Percentiles rank a stretch among this genome's conserved stretches.
Evolutionary conservation across 2,329 filamentous ascomycete species (phyloP).

Genomic region (Ceratocystis huliohia): DNA sequence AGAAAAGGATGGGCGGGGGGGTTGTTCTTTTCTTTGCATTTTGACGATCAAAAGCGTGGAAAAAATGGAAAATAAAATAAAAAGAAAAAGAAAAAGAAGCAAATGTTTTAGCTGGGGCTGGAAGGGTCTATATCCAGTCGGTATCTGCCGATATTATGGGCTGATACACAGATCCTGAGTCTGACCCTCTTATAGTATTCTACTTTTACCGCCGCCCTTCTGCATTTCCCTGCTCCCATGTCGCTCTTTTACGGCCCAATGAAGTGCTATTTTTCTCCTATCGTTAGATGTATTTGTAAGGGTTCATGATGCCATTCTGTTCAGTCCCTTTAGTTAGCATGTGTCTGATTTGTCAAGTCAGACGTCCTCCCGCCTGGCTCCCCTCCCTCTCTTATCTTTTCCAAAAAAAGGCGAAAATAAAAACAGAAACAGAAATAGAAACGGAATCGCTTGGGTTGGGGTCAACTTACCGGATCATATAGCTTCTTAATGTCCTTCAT

Average conservation of each 20-base stretch:
- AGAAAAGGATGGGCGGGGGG: background rate
- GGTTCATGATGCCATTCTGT: slow-evolving; percentile 96
- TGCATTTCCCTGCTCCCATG: background rate
- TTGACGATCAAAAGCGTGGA: background rate
- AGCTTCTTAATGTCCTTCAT: slow-evolving; percentile 94
- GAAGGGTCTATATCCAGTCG: slow-evolving; percentile 5
- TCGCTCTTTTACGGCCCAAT: background rate
- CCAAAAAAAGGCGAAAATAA: too few relatives aligned
- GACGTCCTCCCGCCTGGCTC: background rate
- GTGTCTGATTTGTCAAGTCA: background rate
- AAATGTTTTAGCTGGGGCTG: background rate
- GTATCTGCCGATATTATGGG: background rate
- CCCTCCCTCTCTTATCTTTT: too few relatives aligned
- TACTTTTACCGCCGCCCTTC: background rate
- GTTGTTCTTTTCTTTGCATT: background rate
- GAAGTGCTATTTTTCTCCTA: background rate
- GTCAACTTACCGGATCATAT: slow-evolving; percentile 72
- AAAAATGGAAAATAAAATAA: background rate
- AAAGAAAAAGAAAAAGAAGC: background rate
- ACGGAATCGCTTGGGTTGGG: too few relatives aligned
- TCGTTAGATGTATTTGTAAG: slow-evolving; percentile 79
- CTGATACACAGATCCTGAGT: background rate
- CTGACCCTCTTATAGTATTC: background rate
- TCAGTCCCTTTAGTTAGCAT: slow-evolving; percentile 4
- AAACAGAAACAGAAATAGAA: too few relatives aligned